These are phyloP conservation scores for Pyricularia sp. DNA, from an alignment of 2,329 filamentous ascomycete species.

Conservation along the genomic window DNA sequence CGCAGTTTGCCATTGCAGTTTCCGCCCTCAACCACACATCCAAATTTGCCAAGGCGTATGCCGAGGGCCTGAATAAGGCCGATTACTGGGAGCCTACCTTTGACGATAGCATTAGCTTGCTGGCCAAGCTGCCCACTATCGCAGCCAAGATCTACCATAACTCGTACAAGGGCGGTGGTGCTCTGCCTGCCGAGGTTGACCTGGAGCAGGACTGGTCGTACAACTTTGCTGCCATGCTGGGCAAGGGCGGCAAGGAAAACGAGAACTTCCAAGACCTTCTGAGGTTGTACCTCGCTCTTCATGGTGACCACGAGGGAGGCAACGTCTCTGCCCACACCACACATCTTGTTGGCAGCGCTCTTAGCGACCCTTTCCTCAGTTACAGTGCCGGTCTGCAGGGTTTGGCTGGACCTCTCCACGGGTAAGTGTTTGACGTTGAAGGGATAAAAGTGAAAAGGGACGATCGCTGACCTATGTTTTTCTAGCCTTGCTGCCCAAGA, in stretches of 20 bases:
- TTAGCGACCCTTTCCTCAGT: constrained; percentile 89
- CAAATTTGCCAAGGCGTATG: constrained; percentile 86
- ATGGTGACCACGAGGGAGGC: constrained; percentile 95
- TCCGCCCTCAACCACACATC: constrained; percentile 93
- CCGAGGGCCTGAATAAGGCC: constrained; percentile 79
- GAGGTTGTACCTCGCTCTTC: constrained; percentile 84
- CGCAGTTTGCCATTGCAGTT: constrained; percentile 89
- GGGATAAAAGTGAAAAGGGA: background rate
- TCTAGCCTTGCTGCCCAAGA: constrained; percentile 80
- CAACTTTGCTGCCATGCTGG: constrained; percentile 95
- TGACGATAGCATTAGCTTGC: constrained; percentile 83
- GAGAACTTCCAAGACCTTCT: constrained; percentile 93
- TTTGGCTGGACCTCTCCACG: constrained; percentile 84
- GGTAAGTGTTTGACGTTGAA: constrained; percentile 26
- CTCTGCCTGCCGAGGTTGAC: constrained; percentile 66
- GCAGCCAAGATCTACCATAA: constrained; percentile 98
- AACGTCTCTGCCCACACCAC: constrained; percentile 95
- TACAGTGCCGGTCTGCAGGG: constrained; percentile 94
- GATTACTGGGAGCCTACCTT: constrained; percentile 99
- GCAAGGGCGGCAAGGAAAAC: constrained; percentile 76
- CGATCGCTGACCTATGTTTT: constrained; percentile 3
- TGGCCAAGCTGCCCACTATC: constrained; percentile 93
- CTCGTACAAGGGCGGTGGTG: constrained; percentile 60
- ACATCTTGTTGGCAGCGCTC: constrained; percentile 85
- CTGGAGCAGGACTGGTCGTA: constrained; percentile 89